phyloP scores from a whole-genome alignment of 2,329 filamentous ascomycete species.

The Monosporascus cannonballus region DNA sequence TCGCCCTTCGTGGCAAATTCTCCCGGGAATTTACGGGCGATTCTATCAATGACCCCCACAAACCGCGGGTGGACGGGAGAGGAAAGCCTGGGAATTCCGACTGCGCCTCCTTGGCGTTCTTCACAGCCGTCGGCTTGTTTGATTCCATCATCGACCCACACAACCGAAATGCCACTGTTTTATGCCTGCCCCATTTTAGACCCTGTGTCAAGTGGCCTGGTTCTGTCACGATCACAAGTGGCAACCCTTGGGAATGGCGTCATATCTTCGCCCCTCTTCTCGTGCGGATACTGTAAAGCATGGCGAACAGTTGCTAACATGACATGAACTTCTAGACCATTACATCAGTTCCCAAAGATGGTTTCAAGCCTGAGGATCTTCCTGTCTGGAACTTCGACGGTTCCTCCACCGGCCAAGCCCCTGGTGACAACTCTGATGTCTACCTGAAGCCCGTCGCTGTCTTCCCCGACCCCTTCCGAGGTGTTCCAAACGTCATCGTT shows the following conservation, averaged over 20 bases:
- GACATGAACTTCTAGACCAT: conserved; percentile 36
- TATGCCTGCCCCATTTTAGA: background rate
- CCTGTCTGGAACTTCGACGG: conserved; percentile 58
- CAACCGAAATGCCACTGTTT: background rate
- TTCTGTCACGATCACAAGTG: background rate
- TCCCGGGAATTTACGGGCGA: background rate
- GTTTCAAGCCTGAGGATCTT: conserved; percentile 44
- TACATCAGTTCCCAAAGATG: conserved; percentile 33
- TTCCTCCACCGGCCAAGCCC: conserved; percentile 86
- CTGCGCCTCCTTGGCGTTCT: conserved; percentile 14
- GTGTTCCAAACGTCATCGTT: conserved; percentile 86
- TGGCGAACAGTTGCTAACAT: conserved; percentile 7
- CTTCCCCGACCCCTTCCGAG: conserved; percentile 88
- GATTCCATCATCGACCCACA: background rate
- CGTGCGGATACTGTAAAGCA: background rate
- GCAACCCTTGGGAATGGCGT: background rate
- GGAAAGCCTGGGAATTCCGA: conserved; percentile 16
- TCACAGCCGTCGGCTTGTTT: background rate
- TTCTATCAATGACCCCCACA: background rate
- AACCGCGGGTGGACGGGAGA: conserved; percentile 1
- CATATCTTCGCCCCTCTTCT: too few species aligned
- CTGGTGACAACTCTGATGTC: conserved; percentile 93
- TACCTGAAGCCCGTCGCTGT: conserved; percentile 88
- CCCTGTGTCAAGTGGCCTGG: background rate
- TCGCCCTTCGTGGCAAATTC: background rate